A percentile compares a stretch with the other conserved stretches of the same genome.
phyloP scores from a whole-genome alignment of 2,329 filamentous ascomycete genomes.

The Nigrospora sphaerica region DNA sequence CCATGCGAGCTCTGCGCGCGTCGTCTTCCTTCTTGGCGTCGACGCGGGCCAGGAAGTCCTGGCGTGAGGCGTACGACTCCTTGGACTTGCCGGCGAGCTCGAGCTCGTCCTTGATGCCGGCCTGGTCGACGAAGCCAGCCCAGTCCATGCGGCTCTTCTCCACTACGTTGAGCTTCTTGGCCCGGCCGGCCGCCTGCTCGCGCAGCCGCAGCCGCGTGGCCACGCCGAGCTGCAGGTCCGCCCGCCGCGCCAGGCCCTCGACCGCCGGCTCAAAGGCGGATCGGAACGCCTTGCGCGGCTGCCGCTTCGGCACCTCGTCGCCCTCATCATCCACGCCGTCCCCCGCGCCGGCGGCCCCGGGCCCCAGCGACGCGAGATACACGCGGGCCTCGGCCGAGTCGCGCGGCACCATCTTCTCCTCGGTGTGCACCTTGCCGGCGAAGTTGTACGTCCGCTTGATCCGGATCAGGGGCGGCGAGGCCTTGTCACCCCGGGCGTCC shows the following conservation, averaged over 20 bases:
- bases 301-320: slow-evolving; percentile 29
- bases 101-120: slow-evolving; percentile 63
- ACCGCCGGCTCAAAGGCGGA: slow-evolving; percentile 55
- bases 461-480: slow-evolving; percentile 39
- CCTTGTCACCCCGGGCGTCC: slow-evolving; percentile 10
- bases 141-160: slow-evolving; percentile 70
- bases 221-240: slow-evolving; percentile 53
- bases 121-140: slow-evolving; percentile 65
- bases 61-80: slow-evolving; percentile 52
- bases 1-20: slow-evolving; percentile 44
- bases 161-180: slow-evolving; percentile 62
- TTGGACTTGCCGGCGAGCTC: slow-evolving; percentile 59
- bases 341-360: slow-evolving; percentile 13
- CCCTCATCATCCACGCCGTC: slow-evolving; percentile 14
- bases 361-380: slow-evolving; percentile 47
- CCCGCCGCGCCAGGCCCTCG: slow-evolving; percentile 35
- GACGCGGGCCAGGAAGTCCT: slow-evolving; percentile 60
- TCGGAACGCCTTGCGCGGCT: slow-evolving; percentile 49
- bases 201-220: slow-evolving; percentile 39
- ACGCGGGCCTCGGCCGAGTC: slow-evolving; percentile 60
- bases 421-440: slow-evolving; percentile 63
- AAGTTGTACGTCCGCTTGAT: slow-evolving; percentile 71
- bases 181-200: slow-evolving; percentile 36
- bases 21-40: slow-evolving; percentile 57
- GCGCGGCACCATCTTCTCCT: slow-evolving; percentile 61